Evolutionary conservation across 495 filamentous ascomycete genomes (phyloP), one percentile per base, ranked within the genome.

Genomic region (Xylaria intraflava): DNA sequence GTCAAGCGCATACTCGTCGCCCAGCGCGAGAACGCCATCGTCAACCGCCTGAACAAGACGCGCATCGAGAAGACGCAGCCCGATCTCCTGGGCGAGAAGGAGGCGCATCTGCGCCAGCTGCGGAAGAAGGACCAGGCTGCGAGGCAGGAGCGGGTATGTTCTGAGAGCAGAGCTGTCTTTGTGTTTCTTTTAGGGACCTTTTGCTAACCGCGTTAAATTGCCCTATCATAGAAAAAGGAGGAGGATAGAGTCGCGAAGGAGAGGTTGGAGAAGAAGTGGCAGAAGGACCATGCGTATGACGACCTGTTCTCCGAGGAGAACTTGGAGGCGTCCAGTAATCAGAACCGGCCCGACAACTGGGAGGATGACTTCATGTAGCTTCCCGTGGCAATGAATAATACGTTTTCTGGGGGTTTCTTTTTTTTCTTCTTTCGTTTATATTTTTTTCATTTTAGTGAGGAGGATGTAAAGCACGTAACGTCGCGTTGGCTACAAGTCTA

Each of bases 41-140:
- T 98, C 76, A 98, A 98, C 75, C 84, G 93, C 20, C 83, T 98
- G 40, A 94, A 95, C 71, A 98, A 98, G 77, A 98, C 94, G 26
- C 89, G 86, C 57, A 80, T 84, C 11, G 89, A 96, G 68, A 86
- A 86, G 64, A 33, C 44, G 27, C 86, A 84, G 64, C 87, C 91
- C 1, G 89, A 95, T 61, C 79, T 98, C 14, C 70, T 72, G 14
- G 75, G 81, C 53, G 89, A 95, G 71, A 89, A 86, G 64, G 90
- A 93, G 54, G 82, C 86, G 20, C 76, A 80, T 44, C 64, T 85
- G 61, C 83, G 82, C 58, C 78, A 83, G 68, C 73, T 88, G 53
- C 75, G 87, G 30, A 81, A 81, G 62, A 74, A 75, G 53, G 88
- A 95, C 35, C 82, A 86, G 52, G 84, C 81, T 22, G 68, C 73